Evolutionary conservation across 1,139 yeast species (phyloP), one percentile per base, ranked within the genome.

Genomic region (Sugiyamaella japonica): DNA sequence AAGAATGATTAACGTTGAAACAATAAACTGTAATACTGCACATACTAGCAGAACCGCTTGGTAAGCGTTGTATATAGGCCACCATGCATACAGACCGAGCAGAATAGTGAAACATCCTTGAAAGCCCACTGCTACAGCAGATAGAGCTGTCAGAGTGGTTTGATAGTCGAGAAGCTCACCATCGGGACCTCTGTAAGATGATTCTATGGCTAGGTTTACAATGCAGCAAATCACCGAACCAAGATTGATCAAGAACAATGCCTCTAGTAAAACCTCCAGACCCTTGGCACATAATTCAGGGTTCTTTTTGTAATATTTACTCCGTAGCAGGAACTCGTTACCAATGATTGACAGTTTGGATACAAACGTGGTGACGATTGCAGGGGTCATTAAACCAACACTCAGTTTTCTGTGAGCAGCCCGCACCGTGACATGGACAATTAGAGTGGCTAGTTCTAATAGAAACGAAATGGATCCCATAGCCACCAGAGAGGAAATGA

Each of bases 21-120:
- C 57, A 10, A 68, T 55, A 45, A 68, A 55, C 45, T 66, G 65
- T 39, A 67, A 53, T 12, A 64, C 55, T 2, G 67, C 63, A 16
- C 59, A 56, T 17, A 62, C 58, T 38, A 64, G 42, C 28, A 69
- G 55, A 8, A 62, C 39, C 10, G 65, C 60, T 53, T 66, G 66
- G 5, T 66, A 64, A 8, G 63, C 59, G 58, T 65, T 59, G 44
- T 42, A 56, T 13, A 53, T 57, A 12, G 62, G 63, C 66, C 63
- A 65, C 57, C 63, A 66, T 36, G 59, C 54, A 44, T 50, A 50
- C 28, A 63, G 55, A 39, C 65, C 57, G 15, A 59, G 31, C 3
- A 56, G 23, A 9, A 61, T 50, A 2, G 58, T 48, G 39, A 62
- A 60, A 9, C 61, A 38, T 2, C 58, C 63, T 29, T 44, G 39